phyloP scores from a whole-genome alignment of 805 yeast species.

The Kodamaea laetipori region DNA sequence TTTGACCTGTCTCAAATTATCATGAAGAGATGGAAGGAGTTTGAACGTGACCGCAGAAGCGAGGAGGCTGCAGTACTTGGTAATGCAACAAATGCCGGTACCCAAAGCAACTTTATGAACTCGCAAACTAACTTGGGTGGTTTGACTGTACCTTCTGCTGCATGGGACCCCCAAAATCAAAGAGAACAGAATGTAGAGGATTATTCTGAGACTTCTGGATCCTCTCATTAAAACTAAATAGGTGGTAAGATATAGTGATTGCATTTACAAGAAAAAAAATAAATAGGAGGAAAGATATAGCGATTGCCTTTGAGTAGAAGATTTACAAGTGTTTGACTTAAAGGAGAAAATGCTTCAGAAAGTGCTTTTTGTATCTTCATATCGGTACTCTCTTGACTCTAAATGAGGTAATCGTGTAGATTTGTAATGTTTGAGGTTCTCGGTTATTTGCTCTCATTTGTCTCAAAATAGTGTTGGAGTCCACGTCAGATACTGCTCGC shows the following conservation, averaged over 20 bases:
- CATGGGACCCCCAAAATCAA: slow-evolving; percentile 44
- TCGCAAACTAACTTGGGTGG: slow-evolving; percentile 12
- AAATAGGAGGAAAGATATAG: background rate
- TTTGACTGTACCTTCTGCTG: slow-evolving; percentile 41
- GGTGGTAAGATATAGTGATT: background rate
- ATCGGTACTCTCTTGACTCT: too few relatives aligned
- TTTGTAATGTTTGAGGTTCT: too few relatives aligned
- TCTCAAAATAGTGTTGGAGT: too few relatives aligned
- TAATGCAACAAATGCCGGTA: slow-evolving; percentile 1
- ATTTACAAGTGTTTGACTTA: too few relatives aligned
- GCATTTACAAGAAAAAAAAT: background rate
- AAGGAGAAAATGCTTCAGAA: too few relatives aligned
- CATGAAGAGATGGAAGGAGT: slow-evolving; percentile 95
- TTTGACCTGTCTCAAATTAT: slow-evolving; percentile 89
- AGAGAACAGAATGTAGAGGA: slow-evolving; percentile 27
- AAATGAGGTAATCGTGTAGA: too few relatives aligned
- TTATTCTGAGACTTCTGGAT: slow-evolving; percentile 26
- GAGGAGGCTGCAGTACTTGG: slow-evolving; percentile 21
- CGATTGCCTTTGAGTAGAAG: too few relatives aligned
- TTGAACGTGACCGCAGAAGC: slow-evolving; percentile 66
- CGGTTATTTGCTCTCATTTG: too few relatives aligned
- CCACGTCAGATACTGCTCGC: too few relatives aligned
- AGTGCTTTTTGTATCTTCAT: too few relatives aligned
- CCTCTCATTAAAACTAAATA: slow-evolving; percentile 10
- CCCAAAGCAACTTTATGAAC: background rate